Evolutionary conservation across 179 eudicot genomes (phyloP), one percentile per base, ranked within the genome.

Genomic region (Dionaea muscipula): DNA sequence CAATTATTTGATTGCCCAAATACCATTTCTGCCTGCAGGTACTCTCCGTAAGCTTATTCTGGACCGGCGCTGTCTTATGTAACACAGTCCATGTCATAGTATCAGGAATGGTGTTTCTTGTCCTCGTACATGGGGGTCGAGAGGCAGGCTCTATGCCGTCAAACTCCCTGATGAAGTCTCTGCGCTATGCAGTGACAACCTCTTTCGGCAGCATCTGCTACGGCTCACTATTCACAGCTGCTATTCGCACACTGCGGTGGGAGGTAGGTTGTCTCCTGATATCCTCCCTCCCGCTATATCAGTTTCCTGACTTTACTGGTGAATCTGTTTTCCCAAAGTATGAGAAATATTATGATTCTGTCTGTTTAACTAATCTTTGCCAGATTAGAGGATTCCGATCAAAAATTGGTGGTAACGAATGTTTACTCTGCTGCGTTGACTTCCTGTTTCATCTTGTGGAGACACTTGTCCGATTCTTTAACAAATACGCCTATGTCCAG

Each of bases 121-220:
- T 91, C 53, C 94, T 91, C 47, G 73, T 87, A 63, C 95, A 87
- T 63, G 91, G 91, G 60, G 94, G 86, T 47, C 79, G 78, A 69
- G 91, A 77, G 64, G 82, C 95, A 63, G 59, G 76, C 26, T 68
- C 95, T 18, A 86, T 87, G 88, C 98, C 98, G 62, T 64, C 83
- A 27, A 84, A 77, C 53, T 84, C 91, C 24, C 60, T 91, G 68
- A 60, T 76, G 69, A 84, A 81, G 54, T 84, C 91, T 59, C 56
- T 87, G 67, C 79, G 78, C 19, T 81, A 87, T 71, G 94, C 96
- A 44, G 69, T 82, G 26, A 84, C 98, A 3, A 86, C 94, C 45
- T 91, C 98, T 45, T 87, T 91, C 66, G 98, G 98, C 55, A 91
- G 98, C 73, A 87, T 91, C 44, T 91, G 98, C 75, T 91, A 91